Percentiles rank a stretch among this genome's conserved stretches.
Conservation (phyloP, 495 filamentous ascomycete genomes). For the Parathielavia hyrcaniae region DNA sequence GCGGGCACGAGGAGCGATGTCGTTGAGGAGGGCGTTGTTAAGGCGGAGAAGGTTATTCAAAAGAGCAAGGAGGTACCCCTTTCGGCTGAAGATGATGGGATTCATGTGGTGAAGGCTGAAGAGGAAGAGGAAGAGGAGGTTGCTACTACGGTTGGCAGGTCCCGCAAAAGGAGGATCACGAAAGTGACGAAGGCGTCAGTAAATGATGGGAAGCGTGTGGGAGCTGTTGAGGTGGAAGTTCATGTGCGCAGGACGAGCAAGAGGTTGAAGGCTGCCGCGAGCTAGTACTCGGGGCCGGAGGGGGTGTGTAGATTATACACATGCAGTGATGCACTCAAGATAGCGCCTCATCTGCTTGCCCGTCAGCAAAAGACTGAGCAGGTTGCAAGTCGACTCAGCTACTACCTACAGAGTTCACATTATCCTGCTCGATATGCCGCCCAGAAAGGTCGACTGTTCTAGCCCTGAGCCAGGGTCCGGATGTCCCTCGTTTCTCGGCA, state of each 20-base stretch:
- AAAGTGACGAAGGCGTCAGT: conserved; percentile 5
- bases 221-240: conserved; percentile 14
- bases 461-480: too few relatives aligned
- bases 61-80: conserved; percentile 14
- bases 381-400: too few relatives aligned
- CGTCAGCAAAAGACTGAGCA: too few relatives aligned
- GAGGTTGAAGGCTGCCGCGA: conserved; percentile 12
- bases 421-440: too few relatives aligned
- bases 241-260: conserved; percentile 23
- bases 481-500: too few relatives aligned
- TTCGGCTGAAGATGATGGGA: background rate
- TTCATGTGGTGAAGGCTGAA: conserved; percentile 16
- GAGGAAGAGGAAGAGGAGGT: background rate
- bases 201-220: background rate
- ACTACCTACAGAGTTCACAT: too few relatives aligned
- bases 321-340: too few relatives aligned
- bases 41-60: conserved; percentile 26
- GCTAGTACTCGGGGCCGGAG: background rate
- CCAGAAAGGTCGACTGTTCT: too few relatives aligned
- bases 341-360: too few relatives aligned
- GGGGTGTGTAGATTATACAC: background rate
- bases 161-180: conserved; percentile 16
- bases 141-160: background rate
- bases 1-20: conserved; percentile 25
- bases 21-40: too few relatives aligned